These are phyloP conservation scores for Amphichorda felina DNA, from an alignment of 2,329 filamentous ascomycete species.

Conservation along the genomic window DNA sequence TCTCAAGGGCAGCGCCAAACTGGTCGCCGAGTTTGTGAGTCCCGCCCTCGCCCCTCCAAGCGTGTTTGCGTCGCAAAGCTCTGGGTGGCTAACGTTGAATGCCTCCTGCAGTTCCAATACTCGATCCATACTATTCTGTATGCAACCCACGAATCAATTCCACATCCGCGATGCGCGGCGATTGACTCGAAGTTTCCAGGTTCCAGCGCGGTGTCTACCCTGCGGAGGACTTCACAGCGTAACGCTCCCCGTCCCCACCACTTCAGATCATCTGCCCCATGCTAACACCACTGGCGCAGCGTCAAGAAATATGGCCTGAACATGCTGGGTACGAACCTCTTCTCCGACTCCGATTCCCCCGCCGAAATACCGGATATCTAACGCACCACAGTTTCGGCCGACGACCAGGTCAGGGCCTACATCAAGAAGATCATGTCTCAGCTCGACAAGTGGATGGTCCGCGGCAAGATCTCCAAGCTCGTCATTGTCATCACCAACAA, in stretches of 20 bases:
- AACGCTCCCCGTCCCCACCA: constrained; percentile 18
- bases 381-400: constrained; percentile 63
- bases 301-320: constrained; percentile 99
- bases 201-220: constrained; percentile 84
- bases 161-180: too few relatives aligned
- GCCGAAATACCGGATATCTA: too few relatives aligned
- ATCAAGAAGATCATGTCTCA: constrained; percentile 99
- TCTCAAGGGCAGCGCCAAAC: constrained; percentile 70
- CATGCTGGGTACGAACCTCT: constrained; percentile 67
- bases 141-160: constrained; percentile 12
- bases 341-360: too few relatives aligned
- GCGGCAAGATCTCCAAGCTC: constrained; percentile 92
- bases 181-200: constrained; percentile 26
- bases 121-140: constrained; percentile 95
- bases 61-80: neutral
- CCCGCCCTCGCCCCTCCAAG: constrained; percentile 19
- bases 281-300: constrained; percentile 8
- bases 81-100: too few relatives aligned
- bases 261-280: too few relatives aligned
- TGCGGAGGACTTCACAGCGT: constrained; percentile 93
- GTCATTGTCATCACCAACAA: constrained; percentile 96
- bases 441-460: constrained; percentile 94
- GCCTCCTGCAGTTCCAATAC: constrained; percentile 91
- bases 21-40: constrained; percentile 90
- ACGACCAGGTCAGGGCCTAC: constrained; percentile 97